Evolutionary conservation across 2,329 filamentous ascomycete species (phyloP).

Genomic region (Botrytis sinoallii): DNA sequence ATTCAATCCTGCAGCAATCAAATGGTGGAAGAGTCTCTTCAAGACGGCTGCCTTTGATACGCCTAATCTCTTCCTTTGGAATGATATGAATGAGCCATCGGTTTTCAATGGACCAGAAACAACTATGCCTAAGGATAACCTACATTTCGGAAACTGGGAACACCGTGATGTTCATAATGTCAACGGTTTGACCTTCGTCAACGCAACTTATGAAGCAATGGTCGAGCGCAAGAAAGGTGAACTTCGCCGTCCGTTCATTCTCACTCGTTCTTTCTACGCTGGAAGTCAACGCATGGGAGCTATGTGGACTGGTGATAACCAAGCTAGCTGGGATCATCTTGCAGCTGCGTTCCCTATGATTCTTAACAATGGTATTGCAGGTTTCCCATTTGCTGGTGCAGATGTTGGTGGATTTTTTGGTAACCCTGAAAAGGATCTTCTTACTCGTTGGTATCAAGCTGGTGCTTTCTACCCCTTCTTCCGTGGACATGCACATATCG

Average conservation of each 20-base stretch:
- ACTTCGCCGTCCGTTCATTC: constrained; percentile 79
- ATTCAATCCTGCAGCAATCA: constrained; percentile 86
- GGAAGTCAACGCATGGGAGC: constrained; percentile 87
- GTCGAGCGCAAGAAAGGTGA: constrained; percentile 83
- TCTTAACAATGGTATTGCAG: constrained; percentile 85
- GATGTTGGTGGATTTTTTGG: constrained; percentile 98
- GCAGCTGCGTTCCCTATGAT: constrained; percentile 91
- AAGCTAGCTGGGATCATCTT: constrained; percentile 87
- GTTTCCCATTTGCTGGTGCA: constrained; percentile 90
- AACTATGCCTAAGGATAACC: constrained; percentile 98
- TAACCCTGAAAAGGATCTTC: constrained; percentile 87
- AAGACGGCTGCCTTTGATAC: constrained; percentile 86
- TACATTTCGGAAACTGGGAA: constrained; percentile 90
- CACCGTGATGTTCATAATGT: constrained; percentile 96
- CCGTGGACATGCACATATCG: constrained; percentile 94
- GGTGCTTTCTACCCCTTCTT: constrained; percentile 98
- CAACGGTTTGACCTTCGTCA: constrained; percentile 92
- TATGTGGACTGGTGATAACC: constrained; percentile 99
- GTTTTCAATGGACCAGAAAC: constrained; percentile 98
- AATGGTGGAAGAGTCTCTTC: constrained; percentile 91
- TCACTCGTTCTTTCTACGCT: constrained; percentile 89
- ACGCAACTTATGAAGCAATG: constrained; percentile 85
- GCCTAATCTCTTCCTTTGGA: constrained; percentile 95
- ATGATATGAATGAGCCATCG: constrained; percentile 99
- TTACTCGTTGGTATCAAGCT: constrained; percentile 93